Evolutionary conservation across 1,284 basidiomycete species (phyloP).

Genomic region (Waitea zeae): DNA sequence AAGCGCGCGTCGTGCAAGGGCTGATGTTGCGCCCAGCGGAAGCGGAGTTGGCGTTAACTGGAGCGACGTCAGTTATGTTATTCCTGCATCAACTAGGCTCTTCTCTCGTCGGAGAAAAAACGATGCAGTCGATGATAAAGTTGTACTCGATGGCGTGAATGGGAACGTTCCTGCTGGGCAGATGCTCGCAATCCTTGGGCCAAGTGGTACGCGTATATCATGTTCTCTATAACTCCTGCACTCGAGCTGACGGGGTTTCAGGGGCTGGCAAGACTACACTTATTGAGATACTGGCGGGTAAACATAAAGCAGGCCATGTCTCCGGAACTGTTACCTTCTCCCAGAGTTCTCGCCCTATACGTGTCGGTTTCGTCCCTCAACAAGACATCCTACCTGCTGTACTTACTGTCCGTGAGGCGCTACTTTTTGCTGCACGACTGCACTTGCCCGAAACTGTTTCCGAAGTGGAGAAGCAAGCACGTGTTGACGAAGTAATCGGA

Average conservation of each 20-base stretch:
- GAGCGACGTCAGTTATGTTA: slow-evolving; percentile 55
- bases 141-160: slow-evolving; percentile 53
- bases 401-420: slow-evolving; percentile 70
- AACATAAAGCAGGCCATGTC: slow-evolving; percentile 51
- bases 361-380: slow-evolving; percentile 76
- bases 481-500: slow-evolving; percentile 52
- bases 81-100: slow-evolving; percentile 3
- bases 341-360: slow-evolving; percentile 17
- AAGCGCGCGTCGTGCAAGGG: slow-evolving; percentile 34
- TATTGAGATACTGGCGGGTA: slow-evolving; percentile 70
- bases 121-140: slow-evolving; percentile 29
- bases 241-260: slow-evolving; percentile 9
- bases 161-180: slow-evolving; percentile 61
- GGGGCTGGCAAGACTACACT: slow-evolving; percentile 76
- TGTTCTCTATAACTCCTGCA: not conserved
- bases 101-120: slow-evolving; percentile 3
- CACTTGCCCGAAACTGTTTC: slow-evolving; percentile 71
- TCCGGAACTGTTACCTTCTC: slow-evolving; percentile 48
- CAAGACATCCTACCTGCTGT: slow-evolving; percentile 66
- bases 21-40: slow-evolving; percentile 16
- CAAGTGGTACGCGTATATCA: slow-evolving; percentile 37
- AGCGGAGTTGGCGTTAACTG: slow-evolving; percentile 52
- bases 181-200: slow-evolving; percentile 78
- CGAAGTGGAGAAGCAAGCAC: slow-evolving; percentile 42
- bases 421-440: slow-evolving; percentile 70